phyloP scores from a whole-genome alignment of 1,284 basidiomycete genomes.

The Earliella scabrosa region DNA sequence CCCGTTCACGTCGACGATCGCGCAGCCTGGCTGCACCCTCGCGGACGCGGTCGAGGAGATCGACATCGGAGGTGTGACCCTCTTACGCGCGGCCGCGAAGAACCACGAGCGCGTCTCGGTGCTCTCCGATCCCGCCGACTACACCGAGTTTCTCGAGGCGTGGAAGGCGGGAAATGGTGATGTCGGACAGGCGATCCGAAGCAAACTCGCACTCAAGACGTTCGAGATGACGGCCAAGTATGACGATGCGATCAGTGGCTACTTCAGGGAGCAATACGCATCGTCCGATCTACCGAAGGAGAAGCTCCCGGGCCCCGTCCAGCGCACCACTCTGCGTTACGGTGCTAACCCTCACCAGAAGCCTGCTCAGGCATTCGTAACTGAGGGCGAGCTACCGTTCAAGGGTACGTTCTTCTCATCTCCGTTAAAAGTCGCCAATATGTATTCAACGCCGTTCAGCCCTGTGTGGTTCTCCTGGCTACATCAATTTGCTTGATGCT shows the following conservation, averaged over 20 bases:
- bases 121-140: slow-evolving; percentile 95
- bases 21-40: slow-evolving; percentile 88
- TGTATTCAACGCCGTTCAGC: slow-evolving; percentile 59
- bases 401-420: slow-evolving; percentile 64
- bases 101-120: slow-evolving; percentile 96
- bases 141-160: slow-evolving; percentile 80
- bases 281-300: slow-evolving; percentile 72
- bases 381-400: slow-evolving; percentile 90
- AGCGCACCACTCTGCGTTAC: slow-evolving; percentile 90
- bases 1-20: slow-evolving; percentile 93
- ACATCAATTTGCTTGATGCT: slow-evolving; percentile 99
- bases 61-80: slow-evolving; percentile 98
- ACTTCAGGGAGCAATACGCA: slow-evolving; percentile 97
- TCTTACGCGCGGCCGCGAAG: slow-evolving; percentile 97
- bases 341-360: slow-evolving; percentile 99
- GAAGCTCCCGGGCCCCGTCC: slow-evolving; percentile 70
- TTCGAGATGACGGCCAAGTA: slow-evolving; percentile 97
- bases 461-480: slow-evolving; percentile 93
- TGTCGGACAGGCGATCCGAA: slow-evolving; percentile 73
- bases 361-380: slow-evolving; percentile 96
- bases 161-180: slow-evolving; percentile 73
- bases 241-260: slow-evolving; percentile 94
- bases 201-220: slow-evolving; percentile 92
- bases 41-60: slow-evolving; percentile 97
- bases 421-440: too few relatives aligned